Evolutionary conservation across 2,329 filamentous ascomycete genomes (phyloP), one percentile per base, ranked within the genome.

Genomic region (Colletotrichum lentis): DNA sequence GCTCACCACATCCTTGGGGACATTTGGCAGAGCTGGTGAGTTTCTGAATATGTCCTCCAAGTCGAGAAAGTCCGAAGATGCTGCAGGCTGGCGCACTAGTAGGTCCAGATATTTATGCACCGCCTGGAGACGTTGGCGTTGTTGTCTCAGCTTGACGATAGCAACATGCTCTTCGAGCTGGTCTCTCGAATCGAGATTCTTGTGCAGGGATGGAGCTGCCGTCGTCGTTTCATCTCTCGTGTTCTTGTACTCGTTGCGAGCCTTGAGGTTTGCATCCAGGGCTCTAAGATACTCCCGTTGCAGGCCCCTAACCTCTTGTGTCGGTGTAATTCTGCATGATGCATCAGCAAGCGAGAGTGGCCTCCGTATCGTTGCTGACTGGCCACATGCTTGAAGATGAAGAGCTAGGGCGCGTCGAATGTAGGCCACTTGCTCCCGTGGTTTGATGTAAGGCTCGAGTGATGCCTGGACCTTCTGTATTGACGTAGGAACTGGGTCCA

Each of bases 201-300:
- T 75, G 64, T 27, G 57, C 62, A 43, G 71, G 3, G 53, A 22
- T 37, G 57, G 22, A 53, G 39, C 24, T 64, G 59, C 73, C 70
- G 57, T 73, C 67, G 39, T 60, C 43, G 67, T 74, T 70, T 56
- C 73, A 71, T 61, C 73, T 67, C 56, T 71, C 6, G 44, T 50
- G 35, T 76, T 74, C 20, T 80, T 77, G 70, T 86, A 86, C 56
- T 85, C 81, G 44, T 79, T 78, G 22, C 80, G 81, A 1, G 86
- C 86, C 58, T 82, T 80, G 18, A 84, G 70, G 72, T 89, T 88
- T 20, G 80, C 82, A 64, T 80, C 79, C 6, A 88, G 73, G 2
- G 85, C 86, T 54, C 84, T 82, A 37, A 89, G 73, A 70, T 88
- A 90, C 41, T 86, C 83, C 71, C 79, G 81, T 57, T 87, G 84